Percentiles rank a stretch among this genome's conserved stretches.
These are phyloP conservation scores for Argentina anserina DNA, from an alignment of 306 rosid genomes.

Conservation along the genomic window DNA sequence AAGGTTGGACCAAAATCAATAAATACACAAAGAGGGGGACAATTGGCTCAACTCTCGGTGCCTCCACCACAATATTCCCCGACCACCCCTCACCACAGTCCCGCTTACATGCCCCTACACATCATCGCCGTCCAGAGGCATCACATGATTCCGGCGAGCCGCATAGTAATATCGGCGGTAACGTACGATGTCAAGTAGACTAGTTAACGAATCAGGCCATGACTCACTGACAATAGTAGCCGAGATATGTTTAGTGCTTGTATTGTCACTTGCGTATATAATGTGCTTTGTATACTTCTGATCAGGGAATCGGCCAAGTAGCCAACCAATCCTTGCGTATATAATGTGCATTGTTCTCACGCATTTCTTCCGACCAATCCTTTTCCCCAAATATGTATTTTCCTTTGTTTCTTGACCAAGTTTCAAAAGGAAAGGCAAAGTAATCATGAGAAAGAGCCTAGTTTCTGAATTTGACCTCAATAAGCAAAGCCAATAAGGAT, in stretches of 20 bases:
- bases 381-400: not conserved
- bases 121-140: slow-evolving; percentile 20
- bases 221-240: no score
- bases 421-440: not conserved
- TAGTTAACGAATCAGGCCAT: no score
- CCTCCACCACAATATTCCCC: slow-evolving; percentile 22
- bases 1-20: not conserved
- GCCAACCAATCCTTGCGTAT: not conserved
- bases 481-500: not conserved
- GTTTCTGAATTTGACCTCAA: not conserved
- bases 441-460: not conserved
- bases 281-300: not conserved
- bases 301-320: not conserved
- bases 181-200: no score
- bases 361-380: not conserved
- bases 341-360: not conserved
- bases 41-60: slow-evolving; percentile 24
- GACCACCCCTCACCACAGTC: not conserved
- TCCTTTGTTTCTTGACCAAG: slow-evolving; percentile 4
- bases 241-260: not conserved
- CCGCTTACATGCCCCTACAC: not conserved
- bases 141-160: slow-evolving; percentile 11
- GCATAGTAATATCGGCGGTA: no score
- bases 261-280: no score
- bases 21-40: slow-evolving; percentile 21